Conservation (phyloP, 2,329 filamentous ascomycete species). For the Ophiostoma montium region DNA sequence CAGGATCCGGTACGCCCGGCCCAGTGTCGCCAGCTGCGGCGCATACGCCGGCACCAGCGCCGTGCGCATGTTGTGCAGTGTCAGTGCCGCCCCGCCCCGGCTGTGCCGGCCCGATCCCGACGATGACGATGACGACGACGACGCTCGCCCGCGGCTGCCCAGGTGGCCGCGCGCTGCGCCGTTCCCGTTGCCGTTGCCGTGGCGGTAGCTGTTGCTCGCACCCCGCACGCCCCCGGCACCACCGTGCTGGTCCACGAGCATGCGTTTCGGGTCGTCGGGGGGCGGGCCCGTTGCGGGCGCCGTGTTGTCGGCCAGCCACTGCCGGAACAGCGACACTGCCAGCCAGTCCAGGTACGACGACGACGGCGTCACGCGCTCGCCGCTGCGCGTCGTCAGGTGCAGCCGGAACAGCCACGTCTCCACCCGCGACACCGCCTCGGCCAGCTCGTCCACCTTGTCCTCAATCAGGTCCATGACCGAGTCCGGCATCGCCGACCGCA, state of each 20-base stretch:
- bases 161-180: conserved; percentile 12
- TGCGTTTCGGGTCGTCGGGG: background rate
- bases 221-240: background rate
- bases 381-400: conserved; percentile 60
- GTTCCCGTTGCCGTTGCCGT: conserved; percentile 12
- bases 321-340: conserved; percentile 71
- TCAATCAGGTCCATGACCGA: conserved; percentile 78
- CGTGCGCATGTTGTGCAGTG: conserved; percentile 13
- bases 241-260: conserved; percentile 18
- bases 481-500: conserved; percentile 59
- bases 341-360: conserved; percentile 85
- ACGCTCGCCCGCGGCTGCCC: conserved; percentile 18
- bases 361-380: conserved; percentile 66
- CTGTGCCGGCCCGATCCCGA: conserved; percentile 2
- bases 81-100: conserved; percentile 1
- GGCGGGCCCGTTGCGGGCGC: conserved; percentile 45
- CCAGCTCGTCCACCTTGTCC: conserved; percentile 86
- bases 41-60: conserved; percentile 20
- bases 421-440: conserved; percentile 65
- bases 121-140: conserved; percentile 12
- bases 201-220: background rate
- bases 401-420: conserved; percentile 74
- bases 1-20: conserved; percentile 64
- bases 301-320: conserved; percentile 87
- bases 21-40: conserved; percentile 43